Conservation (phyloP, 2,329 filamentous ascomycete species). For the Endoconidiophora polonica region DNA sequence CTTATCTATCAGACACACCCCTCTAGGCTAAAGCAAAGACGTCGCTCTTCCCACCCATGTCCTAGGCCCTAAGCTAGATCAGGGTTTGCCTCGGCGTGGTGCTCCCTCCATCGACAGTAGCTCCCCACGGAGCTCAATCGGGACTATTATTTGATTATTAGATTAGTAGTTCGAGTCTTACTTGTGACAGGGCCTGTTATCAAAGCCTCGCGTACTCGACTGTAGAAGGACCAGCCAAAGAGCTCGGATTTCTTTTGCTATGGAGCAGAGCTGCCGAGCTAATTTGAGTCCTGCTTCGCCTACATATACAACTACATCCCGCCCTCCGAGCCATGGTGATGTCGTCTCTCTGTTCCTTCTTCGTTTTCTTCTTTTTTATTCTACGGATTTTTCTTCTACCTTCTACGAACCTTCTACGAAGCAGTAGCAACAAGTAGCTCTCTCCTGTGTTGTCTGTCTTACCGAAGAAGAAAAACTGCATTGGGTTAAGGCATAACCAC, state of each 20-base stretch:
- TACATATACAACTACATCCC: too few species aligned
- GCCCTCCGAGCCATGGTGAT: too few species aligned
- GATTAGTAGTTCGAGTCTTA: too few species aligned
- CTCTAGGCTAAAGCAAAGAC: neutral
- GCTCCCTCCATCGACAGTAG: neutral
- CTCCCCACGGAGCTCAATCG: conserved; percentile 3
- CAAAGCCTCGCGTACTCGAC: neutral
- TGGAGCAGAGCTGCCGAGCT: neutral
- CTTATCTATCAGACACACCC: conserved; percentile 1
- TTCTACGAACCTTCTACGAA: neutral
- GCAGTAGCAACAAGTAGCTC: neutral
- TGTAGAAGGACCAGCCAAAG: too few species aligned
- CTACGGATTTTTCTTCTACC: neutral
- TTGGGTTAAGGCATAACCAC: neutral
- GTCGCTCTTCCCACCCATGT: neutral
- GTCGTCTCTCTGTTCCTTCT: neutral
- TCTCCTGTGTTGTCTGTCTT: too few species aligned
- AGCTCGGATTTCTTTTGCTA: too few species aligned
- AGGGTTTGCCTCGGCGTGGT: neutral
- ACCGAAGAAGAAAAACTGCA: neutral
- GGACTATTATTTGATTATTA: neutral
- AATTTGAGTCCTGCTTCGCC: neutral
- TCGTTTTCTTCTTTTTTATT: neutral
- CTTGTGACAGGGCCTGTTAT: too few species aligned
- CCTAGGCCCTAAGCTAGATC: neutral